phyloP scores from a whole-genome alignment of 768 basidiomycete genomes.

The Dioszegia aurantiaca region DNA sequence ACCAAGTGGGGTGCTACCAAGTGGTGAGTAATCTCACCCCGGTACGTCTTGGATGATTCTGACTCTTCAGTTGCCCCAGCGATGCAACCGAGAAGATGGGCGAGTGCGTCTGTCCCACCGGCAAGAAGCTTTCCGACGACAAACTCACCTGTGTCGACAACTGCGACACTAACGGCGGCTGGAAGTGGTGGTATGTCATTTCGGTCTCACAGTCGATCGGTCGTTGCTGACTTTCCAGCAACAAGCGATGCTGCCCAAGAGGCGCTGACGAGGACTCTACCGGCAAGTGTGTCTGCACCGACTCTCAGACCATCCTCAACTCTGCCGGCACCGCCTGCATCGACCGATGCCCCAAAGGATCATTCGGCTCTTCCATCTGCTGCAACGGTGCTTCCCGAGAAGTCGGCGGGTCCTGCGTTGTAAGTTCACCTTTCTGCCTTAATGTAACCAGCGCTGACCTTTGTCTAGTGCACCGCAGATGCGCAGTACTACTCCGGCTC shows the following conservation, averaged over 20 bases:
- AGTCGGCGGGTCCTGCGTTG: conserved; percentile 3
- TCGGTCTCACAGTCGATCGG: not conserved
- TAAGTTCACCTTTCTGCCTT: conserved; percentile 1
- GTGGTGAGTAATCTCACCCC: conserved; percentile 2
- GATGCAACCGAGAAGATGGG: conserved; percentile 9
- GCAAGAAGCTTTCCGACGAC: not conserved
- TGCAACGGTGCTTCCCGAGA: conserved; percentile 8
- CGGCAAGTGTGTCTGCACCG: conserved; percentile 26
- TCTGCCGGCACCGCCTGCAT: conserved; percentile 14
- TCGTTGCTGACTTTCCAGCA: conserved; percentile 11
- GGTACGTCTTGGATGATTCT: not conserved
- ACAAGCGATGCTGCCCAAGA: conserved; percentile 20
- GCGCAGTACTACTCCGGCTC: conserved; percentile 3
- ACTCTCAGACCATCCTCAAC: conserved; percentile 12
- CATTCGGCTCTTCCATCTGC: conserved; percentile 7
- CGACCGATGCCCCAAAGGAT: conserved; percentile 17
- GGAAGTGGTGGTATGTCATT: conserved; percentile 13
- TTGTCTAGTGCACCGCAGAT: conserved; percentile 6
- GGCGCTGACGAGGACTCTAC: conserved; percentile 11
- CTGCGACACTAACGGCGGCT: conserved; percentile 5
- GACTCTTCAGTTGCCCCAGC: conserved; percentile 1
- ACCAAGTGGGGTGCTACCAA: conserved; percentile 12
- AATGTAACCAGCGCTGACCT: not conserved
- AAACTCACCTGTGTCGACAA: not conserved
- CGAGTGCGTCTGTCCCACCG: conserved; percentile 15